phyloP scores from a whole-genome alignment of 805 yeast species.

The Metschnikowia hibisci region DNA sequence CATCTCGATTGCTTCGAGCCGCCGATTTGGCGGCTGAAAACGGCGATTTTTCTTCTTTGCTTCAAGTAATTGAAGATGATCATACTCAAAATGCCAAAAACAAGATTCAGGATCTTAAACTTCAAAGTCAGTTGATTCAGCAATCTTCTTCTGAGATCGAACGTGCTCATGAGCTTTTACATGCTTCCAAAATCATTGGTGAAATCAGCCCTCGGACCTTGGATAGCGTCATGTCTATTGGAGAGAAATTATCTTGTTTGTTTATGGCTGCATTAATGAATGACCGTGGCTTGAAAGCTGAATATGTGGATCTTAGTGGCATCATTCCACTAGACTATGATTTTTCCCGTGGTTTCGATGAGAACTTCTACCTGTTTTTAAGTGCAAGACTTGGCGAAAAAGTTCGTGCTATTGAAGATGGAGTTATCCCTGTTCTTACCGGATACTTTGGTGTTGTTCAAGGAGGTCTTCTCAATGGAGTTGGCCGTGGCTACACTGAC shows the following conservation, averaged over 20 bases:
- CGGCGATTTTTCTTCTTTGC: conserved; percentile 52
- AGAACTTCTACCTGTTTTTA: conserved; percentile 55
- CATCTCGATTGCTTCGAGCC: conserved; percentile 78
- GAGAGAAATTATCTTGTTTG: conserved; percentile 88
- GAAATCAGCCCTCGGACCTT: conserved; percentile 86
- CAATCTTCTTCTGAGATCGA: conserved; percentile 66
- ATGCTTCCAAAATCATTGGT: conserved; percentile 88
- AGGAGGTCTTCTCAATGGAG: conserved; percentile 87
- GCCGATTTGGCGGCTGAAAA: conserved; percentile 72
- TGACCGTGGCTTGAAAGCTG: conserved; percentile 75
- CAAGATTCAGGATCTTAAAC: conserved; percentile 41
- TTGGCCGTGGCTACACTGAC: conserved; percentile 97
- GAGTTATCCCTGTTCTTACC: conserved; percentile 80
- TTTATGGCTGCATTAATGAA: conserved; percentile 84
- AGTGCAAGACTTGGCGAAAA: conserved; percentile 49
- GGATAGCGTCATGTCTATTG: conserved; percentile 87
- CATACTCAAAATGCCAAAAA: conserved; percentile 70
- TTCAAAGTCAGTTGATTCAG: conserved; percentile 51
- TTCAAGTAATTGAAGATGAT: conserved; percentile 70
- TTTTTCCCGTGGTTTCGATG: conserved; percentile 59
- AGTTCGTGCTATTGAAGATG: conserved; percentile 39
- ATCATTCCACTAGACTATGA: conserved; percentile 64
- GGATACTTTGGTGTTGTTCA: conserved; percentile 97
- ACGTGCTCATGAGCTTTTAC: conserved; percentile 62
- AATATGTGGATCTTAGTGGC: conserved; percentile 73